phyloP scores from a whole-genome alignment of 371 early-diverging fungal species.

The Zopfochytrium polystomum region DNA sequence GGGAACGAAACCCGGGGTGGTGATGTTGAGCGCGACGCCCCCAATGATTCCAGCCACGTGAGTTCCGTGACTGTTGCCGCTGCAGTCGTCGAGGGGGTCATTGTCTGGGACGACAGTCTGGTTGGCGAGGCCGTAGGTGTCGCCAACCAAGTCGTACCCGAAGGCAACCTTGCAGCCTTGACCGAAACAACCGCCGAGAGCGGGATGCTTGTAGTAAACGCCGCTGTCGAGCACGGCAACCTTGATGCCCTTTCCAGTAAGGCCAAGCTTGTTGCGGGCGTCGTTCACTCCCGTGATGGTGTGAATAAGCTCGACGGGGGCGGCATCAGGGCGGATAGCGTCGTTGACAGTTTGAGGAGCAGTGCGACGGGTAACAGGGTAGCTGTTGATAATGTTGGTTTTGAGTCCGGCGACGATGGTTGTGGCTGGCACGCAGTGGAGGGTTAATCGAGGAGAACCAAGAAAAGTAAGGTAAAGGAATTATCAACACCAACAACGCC shows the following conservation, averaged over 20 bases:
- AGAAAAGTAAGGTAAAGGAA: too few relatives aligned
- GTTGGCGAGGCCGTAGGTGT: slow-evolving; percentile 18
- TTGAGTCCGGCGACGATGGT: too few relatives aligned
- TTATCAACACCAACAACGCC: too few relatives aligned
- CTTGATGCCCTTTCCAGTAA: too few relatives aligned
- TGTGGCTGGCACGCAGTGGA: too few relatives aligned
- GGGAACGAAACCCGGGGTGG: slow-evolving; percentile 16
- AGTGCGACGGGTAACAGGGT: too few relatives aligned
- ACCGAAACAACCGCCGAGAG: slow-evolving; percentile 51
- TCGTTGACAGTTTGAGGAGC: too few relatives aligned
- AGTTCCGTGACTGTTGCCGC: slow-evolving; percentile 52
- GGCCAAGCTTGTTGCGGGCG: slow-evolving; percentile 12
- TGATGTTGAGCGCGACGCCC: slow-evolving; percentile 37
- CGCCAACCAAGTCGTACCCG: slow-evolving; percentile 57
- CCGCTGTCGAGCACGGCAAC: too few relatives aligned
- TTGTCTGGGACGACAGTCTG: slow-evolving; percentile 52
- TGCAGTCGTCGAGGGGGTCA: slow-evolving; percentile 54
- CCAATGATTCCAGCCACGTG: slow-evolving; percentile 61
- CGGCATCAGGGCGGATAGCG: too few relatives aligned
- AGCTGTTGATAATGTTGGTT: too few relatives aligned
- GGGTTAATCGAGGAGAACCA: too few relatives aligned
- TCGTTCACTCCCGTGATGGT: slow-evolving; percentile 24
- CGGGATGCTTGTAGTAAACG: too few relatives aligned
- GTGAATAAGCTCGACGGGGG: slow-evolving; percentile 2
- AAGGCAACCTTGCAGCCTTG: slow-evolving; percentile 48